These are phyloP conservation scores for Suillus subalutaceus DNA, from an alignment of 768 basidiomycete genomes.

Conservation along the genomic window DNA sequence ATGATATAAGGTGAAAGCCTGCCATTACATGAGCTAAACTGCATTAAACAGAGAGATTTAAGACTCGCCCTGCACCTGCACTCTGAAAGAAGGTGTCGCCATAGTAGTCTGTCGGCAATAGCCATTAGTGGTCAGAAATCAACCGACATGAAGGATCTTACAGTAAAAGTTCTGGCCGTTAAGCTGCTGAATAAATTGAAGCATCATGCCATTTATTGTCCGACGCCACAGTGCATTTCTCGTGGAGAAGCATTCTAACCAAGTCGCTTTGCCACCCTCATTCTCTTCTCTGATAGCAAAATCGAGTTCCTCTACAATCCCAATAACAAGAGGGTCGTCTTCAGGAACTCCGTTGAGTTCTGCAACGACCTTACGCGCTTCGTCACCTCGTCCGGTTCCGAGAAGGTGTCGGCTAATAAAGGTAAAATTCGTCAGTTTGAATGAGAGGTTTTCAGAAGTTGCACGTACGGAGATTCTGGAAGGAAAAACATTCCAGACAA, in stretches of 20 bases:
- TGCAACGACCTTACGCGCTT: conserved; percentile 67
- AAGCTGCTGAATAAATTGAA: conserved; percentile 80
- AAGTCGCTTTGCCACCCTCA: conserved; percentile 78
- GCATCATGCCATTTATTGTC: conserved; percentile 80
- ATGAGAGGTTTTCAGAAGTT: not conserved
- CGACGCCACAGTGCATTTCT: conserved; percentile 72
- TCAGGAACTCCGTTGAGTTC: conserved; percentile 63
- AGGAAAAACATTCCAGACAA: conserved; percentile 74
- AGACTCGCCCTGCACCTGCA: conserved; percentile 60
- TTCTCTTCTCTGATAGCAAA: conserved; percentile 73
- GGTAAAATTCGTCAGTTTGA: not conserved
- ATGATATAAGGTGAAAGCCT: conserved; percentile 75
- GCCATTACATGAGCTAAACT: conserved; percentile 1
- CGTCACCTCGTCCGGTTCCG: conserved; percentile 51
- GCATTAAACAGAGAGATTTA: not conserved
- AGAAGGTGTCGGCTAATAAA: conserved; percentile 67
- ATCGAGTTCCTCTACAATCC: conserved; percentile 64
- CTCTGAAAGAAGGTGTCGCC: conserved; percentile 82
- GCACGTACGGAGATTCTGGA: conserved; percentile 73
- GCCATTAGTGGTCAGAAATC: conserved; percentile 19
- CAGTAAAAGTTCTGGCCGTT: conserved; percentile 85
- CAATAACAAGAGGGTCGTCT: conserved; percentile 60
- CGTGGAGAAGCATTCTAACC: conserved; percentile 77
- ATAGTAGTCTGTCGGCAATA: conserved; percentile 61
- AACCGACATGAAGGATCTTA: conserved; percentile 32